phyloP scores from a whole-genome alignment of 495 filamentous ascomycete species.

The Neurospora africana region DNA sequence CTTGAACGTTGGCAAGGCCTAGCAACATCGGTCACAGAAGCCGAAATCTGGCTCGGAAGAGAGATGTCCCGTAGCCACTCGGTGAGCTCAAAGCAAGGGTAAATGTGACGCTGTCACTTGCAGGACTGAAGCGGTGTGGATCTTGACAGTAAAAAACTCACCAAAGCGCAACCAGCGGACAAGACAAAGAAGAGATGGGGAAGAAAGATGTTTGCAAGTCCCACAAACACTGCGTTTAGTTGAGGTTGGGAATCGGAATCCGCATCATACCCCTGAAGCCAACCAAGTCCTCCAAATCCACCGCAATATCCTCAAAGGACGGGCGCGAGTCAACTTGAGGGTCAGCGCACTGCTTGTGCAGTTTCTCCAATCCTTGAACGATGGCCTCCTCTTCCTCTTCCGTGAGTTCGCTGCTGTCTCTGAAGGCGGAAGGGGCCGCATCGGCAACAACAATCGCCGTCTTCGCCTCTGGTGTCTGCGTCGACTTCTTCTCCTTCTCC shows the following conservation, averaged over 20 bases:
- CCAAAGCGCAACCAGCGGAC: not conserved
- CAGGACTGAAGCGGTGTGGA: not conserved
- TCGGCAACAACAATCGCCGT: not conserved
- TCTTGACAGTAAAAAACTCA: not conserved
- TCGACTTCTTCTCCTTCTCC: slow-evolving; percentile 1
- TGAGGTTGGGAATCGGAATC: slow-evolving; percentile 10
- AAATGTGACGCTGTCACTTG: not conserved
- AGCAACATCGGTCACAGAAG: not conserved
- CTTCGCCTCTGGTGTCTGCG: not conserved
- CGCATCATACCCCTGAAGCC: slow-evolving; percentile 25
- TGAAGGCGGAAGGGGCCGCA: not conserved
- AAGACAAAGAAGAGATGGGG: not conserved
- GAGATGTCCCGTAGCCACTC: not conserved
- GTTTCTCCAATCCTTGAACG: slow-evolving; percentile 7
- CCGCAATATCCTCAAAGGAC: slow-evolving; percentile 18
- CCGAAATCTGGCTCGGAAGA: not conserved
- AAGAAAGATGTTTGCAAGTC: not conserved
- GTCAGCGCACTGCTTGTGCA: slow-evolving; percentile 10
- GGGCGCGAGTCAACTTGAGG: slow-evolving; percentile 6
- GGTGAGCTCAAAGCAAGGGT: not conserved
- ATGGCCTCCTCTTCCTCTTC: not conserved
- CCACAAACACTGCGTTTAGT: not conserved
- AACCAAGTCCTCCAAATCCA: slow-evolving; percentile 19
- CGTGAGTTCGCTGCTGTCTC: not conserved
- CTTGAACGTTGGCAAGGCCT: not conserved